These are phyloP conservation scores for Pochonia chlamydosporia DNA, from an alignment of 2,329 filamentous ascomycete genomes.

Conservation along the genomic window DNA sequence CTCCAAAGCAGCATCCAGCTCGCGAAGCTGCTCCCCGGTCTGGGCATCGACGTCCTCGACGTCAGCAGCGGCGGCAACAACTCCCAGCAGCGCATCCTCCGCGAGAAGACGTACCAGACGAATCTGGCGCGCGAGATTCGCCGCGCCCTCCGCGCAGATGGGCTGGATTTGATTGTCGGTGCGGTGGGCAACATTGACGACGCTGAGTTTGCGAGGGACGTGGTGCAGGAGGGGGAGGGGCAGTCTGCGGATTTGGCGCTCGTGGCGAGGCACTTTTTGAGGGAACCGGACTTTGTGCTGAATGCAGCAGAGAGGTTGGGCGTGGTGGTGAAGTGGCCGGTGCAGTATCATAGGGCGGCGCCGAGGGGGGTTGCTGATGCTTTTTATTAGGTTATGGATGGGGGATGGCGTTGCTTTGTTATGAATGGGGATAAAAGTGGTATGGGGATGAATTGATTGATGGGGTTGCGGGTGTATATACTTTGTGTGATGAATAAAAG, in stretches of 20 bases:
- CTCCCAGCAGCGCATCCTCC: slow-evolving; percentile 51
- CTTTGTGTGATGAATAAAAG: too few species aligned
- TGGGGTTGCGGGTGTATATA: too few species aligned
- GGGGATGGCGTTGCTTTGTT: too few species aligned
- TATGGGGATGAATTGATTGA: too few species aligned
- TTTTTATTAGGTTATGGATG: not conserved
- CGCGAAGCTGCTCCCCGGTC: slow-evolving; percentile 62
- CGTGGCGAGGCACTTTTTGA: slow-evolving; percentile 70
- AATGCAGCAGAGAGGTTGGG: slow-evolving; percentile 66
- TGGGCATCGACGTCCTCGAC: slow-evolving; percentile 78
- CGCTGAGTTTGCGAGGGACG: slow-evolving; percentile 58
- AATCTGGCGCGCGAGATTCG: slow-evolving; percentile 69
- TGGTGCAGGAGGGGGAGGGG: slow-evolving; percentile 40
- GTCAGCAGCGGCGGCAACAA: slow-evolving; percentile 73
- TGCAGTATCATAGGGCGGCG: slow-evolving; percentile 49
- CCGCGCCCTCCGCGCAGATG: slow-evolving; percentile 48
- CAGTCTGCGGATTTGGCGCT: slow-evolving; percentile 61
- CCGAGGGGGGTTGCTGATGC: slow-evolving; percentile 15
- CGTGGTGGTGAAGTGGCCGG: slow-evolving; percentile 65
- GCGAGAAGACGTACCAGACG: slow-evolving; percentile 66
- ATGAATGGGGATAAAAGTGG: too few species aligned
- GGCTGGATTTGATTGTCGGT: slow-evolving; percentile 55
- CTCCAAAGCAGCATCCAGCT: slow-evolving; percentile 62
- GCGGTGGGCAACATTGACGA: slow-evolving; percentile 70
- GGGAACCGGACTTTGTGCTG: slow-evolving; percentile 75